phyloP scores from a whole-genome alignment of 2,329 filamentous ascomycete species.

The Pyricularia sp. region DNA sequence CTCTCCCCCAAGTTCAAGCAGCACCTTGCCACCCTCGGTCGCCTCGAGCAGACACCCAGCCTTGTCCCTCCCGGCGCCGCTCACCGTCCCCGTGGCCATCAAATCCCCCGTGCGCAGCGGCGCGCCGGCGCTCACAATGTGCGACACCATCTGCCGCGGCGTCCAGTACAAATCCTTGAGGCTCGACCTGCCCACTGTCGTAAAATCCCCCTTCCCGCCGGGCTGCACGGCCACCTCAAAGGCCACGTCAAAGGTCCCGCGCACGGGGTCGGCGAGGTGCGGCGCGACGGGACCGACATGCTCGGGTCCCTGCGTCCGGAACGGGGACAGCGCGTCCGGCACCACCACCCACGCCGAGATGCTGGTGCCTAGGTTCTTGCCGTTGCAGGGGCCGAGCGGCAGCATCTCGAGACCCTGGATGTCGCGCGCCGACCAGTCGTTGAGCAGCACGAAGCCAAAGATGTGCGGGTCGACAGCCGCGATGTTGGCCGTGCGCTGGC shows the following conservation, averaged over 20 bases:
- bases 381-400: conserved; percentile 46
- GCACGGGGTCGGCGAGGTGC: conserved; percentile 21
- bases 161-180: conserved; percentile 8
- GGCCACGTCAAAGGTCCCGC: conserved; percentile 20
- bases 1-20: conserved; percentile 16
- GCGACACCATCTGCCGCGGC: conserved; percentile 2
- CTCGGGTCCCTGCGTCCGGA: conserved; percentile 28
- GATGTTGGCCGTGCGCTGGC: conserved; percentile 23
- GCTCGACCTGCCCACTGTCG: conserved; percentile 17
- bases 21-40: conserved; percentile 21
- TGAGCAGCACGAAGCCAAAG: conserved; percentile 49
- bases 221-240: conserved; percentile 16
- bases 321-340: conserved; percentile 45
- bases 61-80: conserved; percentile 17
- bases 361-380: conserved; percentile 45
- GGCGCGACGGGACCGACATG: conserved; percentile 13
- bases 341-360: conserved; percentile 51
- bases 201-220: conserved; percentile 6
- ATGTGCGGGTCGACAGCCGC: conserved; percentile 41
- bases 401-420: conserved; percentile 49
- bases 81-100: conserved; percentile 28
- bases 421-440: conserved; percentile 52
- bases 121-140: background rate
- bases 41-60: conserved; percentile 28
- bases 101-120: conserved; percentile 25